Evolutionary conservation across 1,139 yeast species (phyloP).

Genomic region (Kurtzmaniella quercitrusa): DNA sequence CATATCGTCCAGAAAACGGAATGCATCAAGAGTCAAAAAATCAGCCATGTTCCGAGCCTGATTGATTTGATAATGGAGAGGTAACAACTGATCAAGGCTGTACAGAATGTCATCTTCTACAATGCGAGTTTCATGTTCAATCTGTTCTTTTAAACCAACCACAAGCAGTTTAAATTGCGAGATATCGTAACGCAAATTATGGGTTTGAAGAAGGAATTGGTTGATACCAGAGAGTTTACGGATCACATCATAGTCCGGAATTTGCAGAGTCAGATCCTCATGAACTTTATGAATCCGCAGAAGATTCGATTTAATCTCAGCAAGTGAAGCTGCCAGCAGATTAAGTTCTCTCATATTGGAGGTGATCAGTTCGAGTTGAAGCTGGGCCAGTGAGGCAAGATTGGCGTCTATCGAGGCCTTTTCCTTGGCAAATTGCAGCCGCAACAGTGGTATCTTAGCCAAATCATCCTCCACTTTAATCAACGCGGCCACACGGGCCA

Average conservation of each 20-base stretch:
- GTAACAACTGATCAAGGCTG: constrained; percentile 56
- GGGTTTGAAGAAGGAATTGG: constrained; percentile 70
- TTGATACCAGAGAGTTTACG: constrained; percentile 62
- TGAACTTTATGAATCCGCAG: constrained; percentile 56
- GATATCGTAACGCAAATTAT: constrained; percentile 62
- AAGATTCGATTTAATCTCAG: constrained; percentile 50
- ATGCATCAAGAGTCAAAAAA: constrained; percentile 55
- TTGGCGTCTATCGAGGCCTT: constrained; percentile 71
- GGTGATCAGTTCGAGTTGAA: constrained; percentile 53
- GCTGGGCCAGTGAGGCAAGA: constrained; percentile 58
- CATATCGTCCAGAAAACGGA: constrained; percentile 61
- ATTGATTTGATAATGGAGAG: constrained; percentile 67
- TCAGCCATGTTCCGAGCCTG: constrained; percentile 77
- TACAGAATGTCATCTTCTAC: constrained; percentile 48
- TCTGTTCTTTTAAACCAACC: constrained; percentile 45
- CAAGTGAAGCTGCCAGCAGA: constrained; percentile 37
- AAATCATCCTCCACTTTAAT: constrained; percentile 55
- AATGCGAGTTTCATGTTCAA: constrained; percentile 51
- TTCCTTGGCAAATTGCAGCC: constrained; percentile 63
- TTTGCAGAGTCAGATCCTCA: constrained; percentile 47
- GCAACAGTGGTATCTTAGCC: constrained; percentile 49
- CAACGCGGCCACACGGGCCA: constrained; percentile 41
- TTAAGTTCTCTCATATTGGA: constrained; percentile 35
- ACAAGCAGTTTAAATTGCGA: constrained; percentile 51
- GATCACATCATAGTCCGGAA: constrained; percentile 56